Conservation (phyloP, 2,329 filamentous ascomycete species). For the Elsinoe perseae region DNA sequence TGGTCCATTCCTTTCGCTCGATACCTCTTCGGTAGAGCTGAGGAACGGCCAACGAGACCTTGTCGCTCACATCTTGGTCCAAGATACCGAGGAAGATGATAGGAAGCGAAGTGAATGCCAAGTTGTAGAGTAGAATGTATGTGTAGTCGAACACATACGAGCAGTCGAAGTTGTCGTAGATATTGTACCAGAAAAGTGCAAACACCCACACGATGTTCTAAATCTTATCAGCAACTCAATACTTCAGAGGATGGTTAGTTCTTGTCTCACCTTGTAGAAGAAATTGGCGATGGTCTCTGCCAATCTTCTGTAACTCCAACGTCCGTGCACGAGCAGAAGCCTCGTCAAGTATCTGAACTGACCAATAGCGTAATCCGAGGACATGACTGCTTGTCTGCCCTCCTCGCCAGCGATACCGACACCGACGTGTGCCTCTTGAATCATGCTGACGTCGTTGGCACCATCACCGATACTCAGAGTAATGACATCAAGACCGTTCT, state of each 20-base stretch:
- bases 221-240: conserved; percentile 25
- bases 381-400: conserved; percentile 90
- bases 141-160: conserved; percentile 97
- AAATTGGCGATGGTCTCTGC: conserved; percentile 95
- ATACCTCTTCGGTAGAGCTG: conserved; percentile 94
- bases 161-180: conserved; percentile 92
- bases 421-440: conserved; percentile 93
- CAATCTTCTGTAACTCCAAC: conserved; percentile 92
- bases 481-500: conserved; percentile 90
- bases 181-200: conserved; percentile 93
- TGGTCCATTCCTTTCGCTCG: conserved; percentile 92
- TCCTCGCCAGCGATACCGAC: conserved; percentile 92
- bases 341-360: conserved; percentile 86
- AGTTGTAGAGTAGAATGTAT: conserved; percentile 93
- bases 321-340: conserved; percentile 79
- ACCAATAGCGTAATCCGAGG: conserved; percentile 88
- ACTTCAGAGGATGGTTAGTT: not conserved
- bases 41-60: conserved; percentile 85
- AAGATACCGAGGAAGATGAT: conserved; percentile 94
- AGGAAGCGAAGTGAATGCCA: conserved; percentile 91
- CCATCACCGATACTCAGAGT: conserved; percentile 89
- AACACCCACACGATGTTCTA: conserved; percentile 97
- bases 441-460: conserved; percentile 96
- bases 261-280: conserved; percentile 75
- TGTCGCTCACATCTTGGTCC: conserved; percentile 93